A percentile compares a stretch with the other conserved stretches of the same genome.
Conservation (phyloP, 179 eudicot genomes). For the Silene vulgaris region DNA sequence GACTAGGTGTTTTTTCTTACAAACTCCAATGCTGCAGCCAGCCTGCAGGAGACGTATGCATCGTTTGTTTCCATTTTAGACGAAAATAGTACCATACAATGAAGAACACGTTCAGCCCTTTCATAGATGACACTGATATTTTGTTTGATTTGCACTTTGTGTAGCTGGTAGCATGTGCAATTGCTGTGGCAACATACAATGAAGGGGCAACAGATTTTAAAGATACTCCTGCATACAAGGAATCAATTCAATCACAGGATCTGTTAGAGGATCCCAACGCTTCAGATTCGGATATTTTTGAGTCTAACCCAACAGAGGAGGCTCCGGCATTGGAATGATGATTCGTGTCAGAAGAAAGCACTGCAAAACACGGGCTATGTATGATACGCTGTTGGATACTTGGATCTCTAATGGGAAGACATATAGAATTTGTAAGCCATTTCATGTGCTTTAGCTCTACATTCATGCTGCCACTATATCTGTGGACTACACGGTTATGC, state of each 20-base stretch:
- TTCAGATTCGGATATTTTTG: conserved; percentile 76
- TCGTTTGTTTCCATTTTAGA: no score
- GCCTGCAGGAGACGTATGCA: no score
- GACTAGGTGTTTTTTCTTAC: no score
- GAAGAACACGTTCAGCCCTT: not conserved
- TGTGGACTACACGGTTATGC: conserved; percentile 9
- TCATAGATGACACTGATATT: not conserved
- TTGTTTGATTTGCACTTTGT: conserved; percentile 14
- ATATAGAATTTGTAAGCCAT: not conserved
- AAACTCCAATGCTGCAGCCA: no score
- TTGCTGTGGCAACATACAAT: conserved; percentile 87
- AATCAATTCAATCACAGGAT: conserved; percentile 68
- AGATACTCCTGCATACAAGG: conserved; percentile 78
- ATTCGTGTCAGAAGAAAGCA: conserved; percentile 1
- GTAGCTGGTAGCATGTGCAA: conserved; percentile 76
- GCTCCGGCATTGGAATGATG: conserved; percentile 85
- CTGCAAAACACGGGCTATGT: not conserved
- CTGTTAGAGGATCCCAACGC: conserved; percentile 73
- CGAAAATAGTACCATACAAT: no score
- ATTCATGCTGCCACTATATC: conserved; percentile 14
- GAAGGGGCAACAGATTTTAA: conserved; percentile 95
- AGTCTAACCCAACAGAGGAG: conserved; percentile 91
- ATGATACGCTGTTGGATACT: conserved; percentile 10
- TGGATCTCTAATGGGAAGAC: not conserved
- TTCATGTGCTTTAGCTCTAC: conserved; percentile 11